Evolutionary conservation across 2,329 filamentous ascomycete species (phyloP).

Genomic region (Monosporascus sp.): DNA sequence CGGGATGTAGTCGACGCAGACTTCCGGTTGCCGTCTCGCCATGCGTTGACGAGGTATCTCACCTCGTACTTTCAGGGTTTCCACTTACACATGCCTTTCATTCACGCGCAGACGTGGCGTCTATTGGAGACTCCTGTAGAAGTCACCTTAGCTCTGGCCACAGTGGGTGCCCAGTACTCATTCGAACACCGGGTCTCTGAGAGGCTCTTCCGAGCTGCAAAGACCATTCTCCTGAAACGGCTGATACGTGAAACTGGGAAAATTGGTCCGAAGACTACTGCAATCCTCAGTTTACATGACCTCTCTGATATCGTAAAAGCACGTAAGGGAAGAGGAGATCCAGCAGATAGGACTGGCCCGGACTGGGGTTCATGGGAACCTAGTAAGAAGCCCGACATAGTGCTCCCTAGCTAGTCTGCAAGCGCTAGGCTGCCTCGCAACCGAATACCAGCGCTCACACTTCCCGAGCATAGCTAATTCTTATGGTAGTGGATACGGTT

Average conservation of each 20-base stretch:
- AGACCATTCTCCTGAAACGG: conserved; percentile 26
- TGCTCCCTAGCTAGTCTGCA: not conserved
- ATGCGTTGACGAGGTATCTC: conserved; percentile 30
- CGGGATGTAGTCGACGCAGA: conserved; percentile 21
- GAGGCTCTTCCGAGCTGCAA: conserved; percentile 27
- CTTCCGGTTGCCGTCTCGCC: conserved; percentile 30
- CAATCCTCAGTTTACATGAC: conserved; percentile 17
- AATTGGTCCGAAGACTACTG: conserved; percentile 20
- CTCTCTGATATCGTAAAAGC: not conserved
- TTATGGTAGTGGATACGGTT: conserved; percentile 22
- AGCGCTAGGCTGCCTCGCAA: no score
- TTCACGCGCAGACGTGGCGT: conserved; percentile 29
- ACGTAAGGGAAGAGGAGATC: not conserved
- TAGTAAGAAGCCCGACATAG: not conserved
- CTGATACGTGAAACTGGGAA: conserved; percentile 16
- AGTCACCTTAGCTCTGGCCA: conserved; percentile 26
- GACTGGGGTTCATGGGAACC: conserved; percentile 21
- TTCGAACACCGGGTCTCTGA: conserved; percentile 31
- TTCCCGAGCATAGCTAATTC: not conserved
- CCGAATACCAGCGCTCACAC: no score
- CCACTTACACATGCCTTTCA: conserved; percentile 32
- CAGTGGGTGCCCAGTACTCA: conserved; percentile 33
- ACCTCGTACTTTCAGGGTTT: conserved; percentile 33
- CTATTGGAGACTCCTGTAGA: conserved; percentile 26
- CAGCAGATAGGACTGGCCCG: not conserved